These are phyloP conservation scores for Bryoglossum gracile DNA, from an alignment of 495 filamentous ascomycete genomes.

Conservation along the genomic window DNA sequence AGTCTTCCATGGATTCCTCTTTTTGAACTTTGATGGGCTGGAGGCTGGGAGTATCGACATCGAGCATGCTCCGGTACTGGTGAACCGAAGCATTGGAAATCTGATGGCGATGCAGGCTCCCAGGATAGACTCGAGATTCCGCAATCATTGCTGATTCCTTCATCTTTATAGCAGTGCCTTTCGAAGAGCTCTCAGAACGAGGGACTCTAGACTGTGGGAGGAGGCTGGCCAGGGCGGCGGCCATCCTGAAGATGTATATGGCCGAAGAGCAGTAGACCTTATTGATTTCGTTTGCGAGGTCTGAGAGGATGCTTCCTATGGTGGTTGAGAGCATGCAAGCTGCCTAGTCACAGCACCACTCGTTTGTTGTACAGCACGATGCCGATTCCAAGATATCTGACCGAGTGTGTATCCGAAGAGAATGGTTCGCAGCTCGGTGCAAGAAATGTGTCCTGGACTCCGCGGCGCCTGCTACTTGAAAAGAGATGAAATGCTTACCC, in stretches of 20 bases:
- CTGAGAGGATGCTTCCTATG: background rate
- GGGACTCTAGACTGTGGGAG: constrained; percentile 8
- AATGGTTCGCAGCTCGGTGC: background rate
- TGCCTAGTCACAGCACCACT: background rate
- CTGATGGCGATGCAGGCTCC: constrained; percentile 16
- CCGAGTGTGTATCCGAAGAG: background rate
- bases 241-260: constrained; percentile 4
- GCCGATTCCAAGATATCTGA: background rate
- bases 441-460: background rate
- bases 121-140: constrained; percentile 7
- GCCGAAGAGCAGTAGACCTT: background rate
- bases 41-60: constrained; percentile 38
- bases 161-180: background rate
- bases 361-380: constrained; percentile 7
- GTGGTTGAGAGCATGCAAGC: constrained; percentile 12
- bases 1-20: constrained; percentile 18
- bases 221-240: constrained; percentile 5
- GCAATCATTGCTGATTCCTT: background rate
- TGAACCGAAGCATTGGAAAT: constrained; percentile 15
- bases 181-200: constrained; percentile 12
- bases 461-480: constrained; percentile 3
- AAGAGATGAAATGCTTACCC: constrained; percentile 24
- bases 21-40: constrained; percentile 26
- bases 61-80: constrained; percentile 43
- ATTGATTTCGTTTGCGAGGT: background rate